These are phyloP conservation scores for Yamadazyma mexicana DNA, from an alignment of 1,139 yeast species.

Conservation along the genomic window DNA sequence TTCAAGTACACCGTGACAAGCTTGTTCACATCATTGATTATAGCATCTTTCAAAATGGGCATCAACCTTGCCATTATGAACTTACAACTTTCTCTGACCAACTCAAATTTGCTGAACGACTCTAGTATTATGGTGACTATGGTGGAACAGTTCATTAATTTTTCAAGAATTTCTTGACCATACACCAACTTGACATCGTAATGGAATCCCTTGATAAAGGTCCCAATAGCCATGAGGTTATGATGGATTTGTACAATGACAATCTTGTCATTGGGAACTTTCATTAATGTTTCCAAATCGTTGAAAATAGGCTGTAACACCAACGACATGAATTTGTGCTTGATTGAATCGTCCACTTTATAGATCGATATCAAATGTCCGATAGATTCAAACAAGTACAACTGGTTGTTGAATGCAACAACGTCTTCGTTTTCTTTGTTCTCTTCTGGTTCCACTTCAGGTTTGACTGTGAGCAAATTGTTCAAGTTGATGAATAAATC, in stretches of 20 bases:
- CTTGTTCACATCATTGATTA: slow-evolving; percentile 65
- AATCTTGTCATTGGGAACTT: slow-evolving; percentile 15
- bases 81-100: slow-evolving; percentile 81
- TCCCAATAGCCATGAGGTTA: slow-evolving; percentile 83
- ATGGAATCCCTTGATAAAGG: slow-evolving; percentile 82
- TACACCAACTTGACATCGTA: slow-evolving; percentile 32
- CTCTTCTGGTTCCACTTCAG: slow-evolving; percentile 51
- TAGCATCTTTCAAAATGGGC: slow-evolving; percentile 54
- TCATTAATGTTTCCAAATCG: slow-evolving; percentile 54
- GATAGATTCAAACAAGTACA: slow-evolving; percentile 78
- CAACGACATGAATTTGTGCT: slow-evolving; percentile 54
- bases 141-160: slow-evolving; percentile 72
- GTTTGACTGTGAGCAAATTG: slow-evolving; percentile 54
- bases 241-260: slow-evolving; percentile 79
- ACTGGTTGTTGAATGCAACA: slow-evolving; percentile 72
- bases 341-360: slow-evolving; percentile 28
- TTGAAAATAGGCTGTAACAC: slow-evolving; percentile 78
- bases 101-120: slow-evolving; percentile 63
- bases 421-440: slow-evolving; percentile 56
- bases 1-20: slow-evolving; percentile 72
- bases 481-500: slow-evolving; percentile 41
- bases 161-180: slow-evolving; percentile 42
- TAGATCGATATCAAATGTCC: slow-evolving; percentile 64
- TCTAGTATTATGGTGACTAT: slow-evolving; percentile 84
- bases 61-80: slow-evolving; percentile 86